These are phyloP conservation scores for Claviceps spartinae DNA, from an alignment of 2,329 filamentous ascomycete species.

Conservation along the genomic window DNA sequence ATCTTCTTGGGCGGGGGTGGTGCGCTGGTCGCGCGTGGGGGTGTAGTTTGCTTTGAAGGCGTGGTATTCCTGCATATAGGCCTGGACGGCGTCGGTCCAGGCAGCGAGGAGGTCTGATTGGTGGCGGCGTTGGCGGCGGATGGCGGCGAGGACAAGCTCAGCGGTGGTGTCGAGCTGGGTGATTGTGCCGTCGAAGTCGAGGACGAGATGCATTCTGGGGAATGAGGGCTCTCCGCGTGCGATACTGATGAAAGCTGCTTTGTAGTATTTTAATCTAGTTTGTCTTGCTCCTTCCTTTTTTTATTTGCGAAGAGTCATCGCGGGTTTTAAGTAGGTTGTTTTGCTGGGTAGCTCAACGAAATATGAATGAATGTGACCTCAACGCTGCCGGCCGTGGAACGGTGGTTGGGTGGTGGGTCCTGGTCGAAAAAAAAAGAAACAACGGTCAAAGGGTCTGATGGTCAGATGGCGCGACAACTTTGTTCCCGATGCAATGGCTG, in stretches of 20 bases:
- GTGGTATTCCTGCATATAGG: slow-evolving; percentile 30
- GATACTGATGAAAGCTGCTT: no score
- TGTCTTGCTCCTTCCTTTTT: neutral
- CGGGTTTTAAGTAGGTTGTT: no score
- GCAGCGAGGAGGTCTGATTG: slow-evolving; percentile 20
- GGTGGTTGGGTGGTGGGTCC: no score
- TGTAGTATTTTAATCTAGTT: neutral
- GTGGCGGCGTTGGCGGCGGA: slow-evolving; percentile 18
- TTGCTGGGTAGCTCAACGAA: no score
- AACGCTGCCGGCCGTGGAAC: no score
- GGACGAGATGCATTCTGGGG: slow-evolving; percentile 29
- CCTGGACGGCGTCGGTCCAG: slow-evolving; percentile 32
- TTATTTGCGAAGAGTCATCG: no score
- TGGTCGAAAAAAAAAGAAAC: no score
- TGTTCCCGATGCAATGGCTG: no score
- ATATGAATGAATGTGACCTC: no score
- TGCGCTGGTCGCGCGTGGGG: slow-evolving; percentile 20
- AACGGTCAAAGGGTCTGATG: no score
- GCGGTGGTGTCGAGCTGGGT: slow-evolving; percentile 39
- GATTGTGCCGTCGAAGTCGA: slow-evolving; percentile 49
- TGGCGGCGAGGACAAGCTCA: slow-evolving; percentile 30
- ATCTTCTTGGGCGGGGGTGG: slow-evolving; percentile 24
- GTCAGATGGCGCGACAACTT: no score
- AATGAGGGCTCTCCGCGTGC: no score
- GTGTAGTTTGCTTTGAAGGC: slow-evolving; percentile 22